Evolutionary conservation across 2,329 filamentous ascomycete species (phyloP).

Genomic region (Ceratocystis cubensis): DNA sequence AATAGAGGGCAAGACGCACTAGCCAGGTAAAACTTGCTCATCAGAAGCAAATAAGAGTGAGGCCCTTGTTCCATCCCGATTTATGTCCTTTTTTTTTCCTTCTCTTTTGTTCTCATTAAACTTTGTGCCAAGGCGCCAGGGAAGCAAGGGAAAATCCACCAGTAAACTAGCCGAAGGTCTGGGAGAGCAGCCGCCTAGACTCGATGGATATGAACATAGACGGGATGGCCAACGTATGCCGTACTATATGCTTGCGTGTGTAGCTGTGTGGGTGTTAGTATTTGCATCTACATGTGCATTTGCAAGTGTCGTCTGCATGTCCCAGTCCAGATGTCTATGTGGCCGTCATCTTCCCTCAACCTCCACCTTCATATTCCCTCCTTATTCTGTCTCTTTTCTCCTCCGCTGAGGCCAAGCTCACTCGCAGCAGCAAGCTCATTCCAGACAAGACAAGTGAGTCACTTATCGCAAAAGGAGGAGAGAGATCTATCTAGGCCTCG

Average conservation of each 20-base stretch:
- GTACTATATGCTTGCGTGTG: too few species aligned
- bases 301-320: background rate
- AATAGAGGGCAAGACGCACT: background rate
- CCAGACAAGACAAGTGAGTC: background rate
- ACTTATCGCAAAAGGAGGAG: background rate
- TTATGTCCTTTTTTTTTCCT: background rate
- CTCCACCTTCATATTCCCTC: background rate
- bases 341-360: background rate
- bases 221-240: too few species aligned
- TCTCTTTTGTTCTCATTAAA: background rate
- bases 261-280: background rate
- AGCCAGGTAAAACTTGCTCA: slow-evolving; percentile 10
- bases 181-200: too few species aligned
- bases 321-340: background rate
- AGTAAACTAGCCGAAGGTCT: too few species aligned
- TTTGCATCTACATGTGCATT: background rate
- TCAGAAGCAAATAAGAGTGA: background rate
- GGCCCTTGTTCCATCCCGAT: background rate
- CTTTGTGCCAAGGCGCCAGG: background rate
- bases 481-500: background rate
- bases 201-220: too few species aligned
- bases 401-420: background rate
- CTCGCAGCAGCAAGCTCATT: background rate
- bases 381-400: background rate
- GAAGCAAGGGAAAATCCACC: too few species aligned